These are phyloP conservation scores for Lachnellula cervina DNA, from an alignment of 2,329 filamentous ascomycete genomes.

Conservation along the genomic window DNA sequence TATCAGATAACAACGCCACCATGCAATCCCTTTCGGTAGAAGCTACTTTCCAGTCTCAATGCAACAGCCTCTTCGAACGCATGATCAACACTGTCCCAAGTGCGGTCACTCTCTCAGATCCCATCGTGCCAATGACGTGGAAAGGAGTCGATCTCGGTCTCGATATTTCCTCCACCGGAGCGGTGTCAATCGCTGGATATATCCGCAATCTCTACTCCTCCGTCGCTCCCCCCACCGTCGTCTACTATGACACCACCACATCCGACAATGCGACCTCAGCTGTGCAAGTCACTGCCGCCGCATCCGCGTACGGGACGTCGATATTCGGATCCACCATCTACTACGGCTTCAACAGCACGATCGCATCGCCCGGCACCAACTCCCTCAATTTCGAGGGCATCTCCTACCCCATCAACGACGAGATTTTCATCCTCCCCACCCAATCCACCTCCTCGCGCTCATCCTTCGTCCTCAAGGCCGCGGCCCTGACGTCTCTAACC, in stretches of 20 bases:
- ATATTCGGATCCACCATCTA: conserved; percentile 6
- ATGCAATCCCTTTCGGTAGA: not conserved
- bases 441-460: conserved; percentile 4
- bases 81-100: conserved; percentile 12
- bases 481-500: conserved; percentile 5
- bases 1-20: conserved; percentile 7
- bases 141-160: conserved; percentile 1
- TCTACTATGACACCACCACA: conserved; percentile 1
- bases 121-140: conserved; percentile 8
- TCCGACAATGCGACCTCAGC: not conserved
- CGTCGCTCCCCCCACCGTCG: not conserved
- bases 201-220: conserved; percentile 9
- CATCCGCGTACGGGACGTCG: not conserved
- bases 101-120: conserved; percentile 8
- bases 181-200: conserved; percentile 5
- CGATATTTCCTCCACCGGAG: conserved; percentile 1
- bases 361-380: conserved; percentile 7
- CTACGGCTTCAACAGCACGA: conserved; percentile 6
- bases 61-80: conserved; percentile 8
- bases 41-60: conserved; percentile 3
- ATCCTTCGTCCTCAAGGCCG: conserved; percentile 8
- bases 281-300: not conserved
- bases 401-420: conserved; percentile 9
- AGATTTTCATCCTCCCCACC: conserved; percentile 12
- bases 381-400: conserved; percentile 5